Conservation (phyloP, 2,329 filamentous ascomycete species). For the Monosporascus sp. region DNA sequence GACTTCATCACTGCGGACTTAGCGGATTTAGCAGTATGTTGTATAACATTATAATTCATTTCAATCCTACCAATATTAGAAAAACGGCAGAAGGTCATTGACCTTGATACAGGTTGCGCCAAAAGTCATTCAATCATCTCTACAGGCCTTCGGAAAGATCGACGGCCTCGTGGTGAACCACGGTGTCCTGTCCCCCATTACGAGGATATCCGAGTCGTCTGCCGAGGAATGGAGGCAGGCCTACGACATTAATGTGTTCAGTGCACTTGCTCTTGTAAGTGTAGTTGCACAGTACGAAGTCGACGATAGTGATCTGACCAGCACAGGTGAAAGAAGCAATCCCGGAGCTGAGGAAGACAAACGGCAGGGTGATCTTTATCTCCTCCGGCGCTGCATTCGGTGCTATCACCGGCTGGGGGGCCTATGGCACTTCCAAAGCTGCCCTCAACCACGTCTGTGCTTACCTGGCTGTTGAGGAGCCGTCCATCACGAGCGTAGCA, state of each 20-base stretch:
- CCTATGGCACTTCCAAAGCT: conserved; percentile 79
- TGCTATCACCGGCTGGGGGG: conserved; percentile 68
- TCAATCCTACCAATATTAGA: background rate
- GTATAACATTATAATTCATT: conserved; percentile 3
- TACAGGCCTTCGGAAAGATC: conserved; percentile 63
- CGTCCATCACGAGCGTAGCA: conserved; percentile 65
- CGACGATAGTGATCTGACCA: background rate
- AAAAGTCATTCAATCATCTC: conserved; percentile 59
- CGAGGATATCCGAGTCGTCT: conserved; percentile 61
- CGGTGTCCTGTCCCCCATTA: conserved; percentile 71
- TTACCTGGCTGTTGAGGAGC: conserved; percentile 72
- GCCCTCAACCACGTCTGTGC: conserved; percentile 73
- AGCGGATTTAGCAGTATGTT: conserved; percentile 41
- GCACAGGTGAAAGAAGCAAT: conserved; percentile 65
- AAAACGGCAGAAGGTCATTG: conserved; percentile 1
- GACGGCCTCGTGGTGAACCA: conserved; percentile 89
- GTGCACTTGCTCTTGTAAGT: conserved; percentile 69
- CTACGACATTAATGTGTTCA: conserved; percentile 87
- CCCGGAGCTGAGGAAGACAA: conserved; percentile 58
- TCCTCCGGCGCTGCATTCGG: conserved; percentile 71
- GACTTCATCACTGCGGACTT: conserved; percentile 53
- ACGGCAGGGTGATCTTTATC: conserved; percentile 70
- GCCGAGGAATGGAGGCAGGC: conserved; percentile 67
- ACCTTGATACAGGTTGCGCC: conserved; percentile 42
- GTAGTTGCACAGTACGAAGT: background rate